A percentile compares a stretch with the other conserved stretches of the same genome.
Evolutionary conservation across 2,329 filamentous ascomycete species (phyloP).

Genomic region (Calycina marina): DNA sequence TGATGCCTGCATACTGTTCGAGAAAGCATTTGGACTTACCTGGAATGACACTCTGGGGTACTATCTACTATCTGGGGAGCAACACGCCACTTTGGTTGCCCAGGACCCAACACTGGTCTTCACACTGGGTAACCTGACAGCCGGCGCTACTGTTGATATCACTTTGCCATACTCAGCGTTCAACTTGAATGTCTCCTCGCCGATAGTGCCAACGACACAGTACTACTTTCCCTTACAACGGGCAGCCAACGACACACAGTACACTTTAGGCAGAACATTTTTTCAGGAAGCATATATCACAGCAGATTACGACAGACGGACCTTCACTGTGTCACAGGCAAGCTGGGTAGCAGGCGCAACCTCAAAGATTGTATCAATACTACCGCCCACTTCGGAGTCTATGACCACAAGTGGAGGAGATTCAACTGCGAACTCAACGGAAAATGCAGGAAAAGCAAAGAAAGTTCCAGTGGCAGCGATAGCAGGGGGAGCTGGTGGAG

Average conservation of each 20-base stretch:
- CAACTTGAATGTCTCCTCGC: conserved; percentile 23
- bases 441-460: background rate
- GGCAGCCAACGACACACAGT: conserved; percentile 22
- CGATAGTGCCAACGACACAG: conserved; percentile 14
- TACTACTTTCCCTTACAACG: conserved; percentile 25
- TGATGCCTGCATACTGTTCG: conserved; percentile 22
- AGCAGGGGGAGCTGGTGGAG: background rate
- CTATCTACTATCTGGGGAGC: conserved; percentile 21
- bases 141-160: conserved; percentile 16
- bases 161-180: conserved; percentile 24
- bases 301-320: conserved; percentile 24
- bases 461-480: background rate
- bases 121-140: conserved; percentile 18
- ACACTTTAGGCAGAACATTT: conserved; percentile 25
- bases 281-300: conserved; percentile 25
- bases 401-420: background rate
- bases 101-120: conserved; percentile 23
- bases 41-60: conserved; percentile 23
- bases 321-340: conserved; percentile 21
- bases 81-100: conserved; percentile 12
- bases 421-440: background rate
- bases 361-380: background rate
- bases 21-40: conserved; percentile 22
- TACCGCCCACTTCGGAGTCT: background rate
- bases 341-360: background rate